These are phyloP conservation scores for Agrostemma githago DNA, from an alignment of 148 eudicot genomes.

Conservation along the genomic window DNA sequence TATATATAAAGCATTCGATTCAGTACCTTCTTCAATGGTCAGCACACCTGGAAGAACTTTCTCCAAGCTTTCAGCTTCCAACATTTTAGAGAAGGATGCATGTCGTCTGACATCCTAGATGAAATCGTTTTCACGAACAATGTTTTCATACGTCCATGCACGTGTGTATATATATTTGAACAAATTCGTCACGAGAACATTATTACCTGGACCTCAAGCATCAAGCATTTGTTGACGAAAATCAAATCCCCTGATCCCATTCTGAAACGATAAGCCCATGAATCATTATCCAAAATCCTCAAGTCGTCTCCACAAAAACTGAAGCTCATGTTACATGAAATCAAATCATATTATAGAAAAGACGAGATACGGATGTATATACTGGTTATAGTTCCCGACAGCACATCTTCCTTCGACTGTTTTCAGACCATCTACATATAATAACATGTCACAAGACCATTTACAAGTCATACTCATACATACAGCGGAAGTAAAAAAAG, in stretches of 20 bases:
- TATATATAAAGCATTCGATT: not conserved
- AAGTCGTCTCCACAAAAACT: not conserved
- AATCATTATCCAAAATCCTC: not conserved
- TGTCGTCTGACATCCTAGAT: slow-evolving; percentile 55
- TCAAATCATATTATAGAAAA: slow-evolving; percentile 4
- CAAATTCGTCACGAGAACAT: not conserved
- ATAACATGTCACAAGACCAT: too few species aligned
- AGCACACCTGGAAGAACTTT: slow-evolving; percentile 75
- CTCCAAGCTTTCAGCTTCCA: slow-evolving; percentile 56
- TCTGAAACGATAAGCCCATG: slow-evolving; percentile 28
- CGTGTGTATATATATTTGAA: not conserved
- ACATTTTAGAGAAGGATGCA: slow-evolving; percentile 74
- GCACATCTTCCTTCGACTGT: slow-evolving; percentile 94
- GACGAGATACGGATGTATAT: not conserved
- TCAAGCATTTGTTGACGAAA: slow-evolving; percentile 72
- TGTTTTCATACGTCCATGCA: not conserved
- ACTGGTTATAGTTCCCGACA: slow-evolving; percentile 74
- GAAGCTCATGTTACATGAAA: not conserved
- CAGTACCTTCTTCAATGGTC: slow-evolving; percentile 64
- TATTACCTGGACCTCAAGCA: slow-evolving; percentile 68
- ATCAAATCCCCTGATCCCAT: slow-evolving; percentile 57
- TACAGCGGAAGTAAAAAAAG: not conserved
- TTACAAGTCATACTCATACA: not conserved
- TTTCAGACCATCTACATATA: slow-evolving; percentile 68
- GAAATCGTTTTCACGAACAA: slow-evolving; percentile 9